Evolutionary conservation across 768 basidiomycete genomes (phyloP).

Genomic region (Lactarius deliciosus): DNA sequence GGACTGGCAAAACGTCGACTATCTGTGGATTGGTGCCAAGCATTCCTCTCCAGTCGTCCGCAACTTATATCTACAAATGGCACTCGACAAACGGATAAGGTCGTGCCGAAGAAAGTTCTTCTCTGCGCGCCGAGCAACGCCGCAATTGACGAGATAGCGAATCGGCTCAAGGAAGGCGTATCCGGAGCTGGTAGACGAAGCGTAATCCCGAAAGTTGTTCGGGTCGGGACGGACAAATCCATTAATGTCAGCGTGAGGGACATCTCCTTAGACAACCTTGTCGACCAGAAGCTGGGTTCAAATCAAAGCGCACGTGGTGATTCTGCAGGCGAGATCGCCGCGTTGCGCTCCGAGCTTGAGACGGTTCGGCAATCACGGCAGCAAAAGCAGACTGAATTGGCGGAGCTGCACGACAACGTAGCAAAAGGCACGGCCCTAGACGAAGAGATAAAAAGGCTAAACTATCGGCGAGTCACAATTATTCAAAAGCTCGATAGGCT

Average conservation of each 20-base stretch:
- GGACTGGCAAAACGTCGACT: conserved; percentile 98
- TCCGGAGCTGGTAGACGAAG: conserved; percentile 53
- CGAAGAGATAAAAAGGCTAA: conserved; percentile 67
- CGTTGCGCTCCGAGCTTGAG: conserved; percentile 66
- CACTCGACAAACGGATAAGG: conserved; percentile 42
- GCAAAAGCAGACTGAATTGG: conserved; percentile 61
- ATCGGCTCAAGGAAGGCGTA: conserved; percentile 80
- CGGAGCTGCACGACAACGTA: conserved; percentile 54
- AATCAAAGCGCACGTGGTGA: conserved; percentile 42
- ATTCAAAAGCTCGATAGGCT: conserved; percentile 71
- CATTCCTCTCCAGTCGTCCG: conserved; percentile 65
- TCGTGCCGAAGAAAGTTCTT: conserved; percentile 69
- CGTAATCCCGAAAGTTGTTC: conserved; percentile 75
- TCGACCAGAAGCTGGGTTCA: conserved; percentile 68
- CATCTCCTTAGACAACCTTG: conserved; percentile 81
- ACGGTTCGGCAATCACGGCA: conserved; percentile 59
- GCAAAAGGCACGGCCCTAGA: conserved; percentile 56
- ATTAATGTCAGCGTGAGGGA: conserved; percentile 82
- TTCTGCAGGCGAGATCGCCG: conserved; percentile 54
- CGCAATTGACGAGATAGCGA: conserved; percentile 94
- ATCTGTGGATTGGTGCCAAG: conserved; percentile 92
- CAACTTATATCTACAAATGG: conserved; percentile 45
- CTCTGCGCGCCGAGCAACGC: conserved; percentile 98
- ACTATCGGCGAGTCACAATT: conserved; percentile 60
- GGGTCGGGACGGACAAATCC: conserved; percentile 76